A percentile compares a stretch with the other conserved stretches of the same genome.
Evolutionary conservation across 2,329 filamentous ascomycete genomes (phyloP).

Genomic region (Clonostachys rhizophaga): DNA sequence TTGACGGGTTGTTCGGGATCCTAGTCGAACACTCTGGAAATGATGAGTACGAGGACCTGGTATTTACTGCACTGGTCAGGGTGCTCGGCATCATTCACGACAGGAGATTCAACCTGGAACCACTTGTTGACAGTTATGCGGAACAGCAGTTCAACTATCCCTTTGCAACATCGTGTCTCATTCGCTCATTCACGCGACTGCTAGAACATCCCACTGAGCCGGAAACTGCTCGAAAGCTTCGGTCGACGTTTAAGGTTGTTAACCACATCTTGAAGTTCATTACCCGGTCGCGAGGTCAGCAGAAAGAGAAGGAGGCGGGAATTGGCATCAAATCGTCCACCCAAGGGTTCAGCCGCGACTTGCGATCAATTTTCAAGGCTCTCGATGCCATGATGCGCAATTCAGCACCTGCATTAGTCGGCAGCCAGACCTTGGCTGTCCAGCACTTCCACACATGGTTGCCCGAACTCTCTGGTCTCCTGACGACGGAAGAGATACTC

Average conservation of each 20-base stretch:
- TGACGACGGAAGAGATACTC: constrained; percentile 79
- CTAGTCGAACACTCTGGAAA: constrained; percentile 87
- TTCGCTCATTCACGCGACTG: constrained; percentile 80
- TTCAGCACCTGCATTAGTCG: constrained; percentile 77
- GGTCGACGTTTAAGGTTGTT: constrained; percentile 92
- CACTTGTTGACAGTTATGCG: constrained; percentile 87
- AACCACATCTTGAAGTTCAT: constrained; percentile 93
- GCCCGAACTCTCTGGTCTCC: constrained; percentile 76
- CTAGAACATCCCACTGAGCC: constrained; percentile 79
- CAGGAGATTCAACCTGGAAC: constrained; percentile 84
- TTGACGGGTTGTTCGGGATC: constrained; percentile 88
- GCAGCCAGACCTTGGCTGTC: constrained; percentile 90
- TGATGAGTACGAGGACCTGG: constrained; percentile 86
- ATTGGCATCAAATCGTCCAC: constrained; percentile 78
- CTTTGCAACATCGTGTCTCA: constrained; percentile 82
- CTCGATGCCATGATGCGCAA: constrained; percentile 89
- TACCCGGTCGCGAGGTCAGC: constrained; percentile 79
- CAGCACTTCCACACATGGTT: constrained; percentile 98
- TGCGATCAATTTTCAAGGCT: constrained; percentile 84
- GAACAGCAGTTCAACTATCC: constrained; percentile 89
- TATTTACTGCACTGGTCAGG: constrained; percentile 85
- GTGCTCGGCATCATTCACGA: constrained; percentile 94
- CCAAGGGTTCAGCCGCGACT: constrained; percentile 71
- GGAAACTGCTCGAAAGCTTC: constrained; percentile 76
- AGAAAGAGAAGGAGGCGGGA: constrained; percentile 81